phyloP scores from a whole-genome alignment of 495 filamentous ascomycete genomes.

The Xylaria bambusicola region DNA sequence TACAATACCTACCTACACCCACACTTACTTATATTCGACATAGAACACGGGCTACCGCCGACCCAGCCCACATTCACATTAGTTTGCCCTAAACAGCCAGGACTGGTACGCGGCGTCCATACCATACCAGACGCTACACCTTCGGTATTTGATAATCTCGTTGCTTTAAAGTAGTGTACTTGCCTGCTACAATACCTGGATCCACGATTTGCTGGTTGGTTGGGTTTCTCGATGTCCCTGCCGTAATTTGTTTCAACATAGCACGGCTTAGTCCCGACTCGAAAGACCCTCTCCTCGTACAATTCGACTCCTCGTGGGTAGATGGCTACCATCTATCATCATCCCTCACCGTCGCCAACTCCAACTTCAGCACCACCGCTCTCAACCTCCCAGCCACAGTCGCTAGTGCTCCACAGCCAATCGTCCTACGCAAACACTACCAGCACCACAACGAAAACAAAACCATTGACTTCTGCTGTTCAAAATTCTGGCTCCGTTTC shows the following conservation, averaged over 20 bases:
- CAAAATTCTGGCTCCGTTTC: background rate
- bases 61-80: conserved; percentile 9
- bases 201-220: conserved; percentile 9
- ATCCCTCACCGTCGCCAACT: conserved; percentile 6
- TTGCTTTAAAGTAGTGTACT: background rate
- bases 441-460: background rate
- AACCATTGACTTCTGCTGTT: no score
- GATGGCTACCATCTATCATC: conserved; percentile 18
- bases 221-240: conserved; percentile 9
- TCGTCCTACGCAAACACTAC: conserved; percentile 9
- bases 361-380: background rate
- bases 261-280: conserved; percentile 9
- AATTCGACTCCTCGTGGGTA: conserved; percentile 10
- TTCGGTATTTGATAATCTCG: background rate
- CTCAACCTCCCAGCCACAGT: background rate
- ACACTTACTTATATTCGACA: no score
- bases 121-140: background rate
- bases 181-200: background rate
- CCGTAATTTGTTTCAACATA: conserved; percentile 12
- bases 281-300: conserved; percentile 1
- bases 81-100: conserved; percentile 14
- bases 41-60: no score
- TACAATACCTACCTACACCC: no score
- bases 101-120: background rate
- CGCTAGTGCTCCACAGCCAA: background rate